phyloP scores from a whole-genome alignment of 441 rosid species.

The Eruca vesicaria region DNA sequence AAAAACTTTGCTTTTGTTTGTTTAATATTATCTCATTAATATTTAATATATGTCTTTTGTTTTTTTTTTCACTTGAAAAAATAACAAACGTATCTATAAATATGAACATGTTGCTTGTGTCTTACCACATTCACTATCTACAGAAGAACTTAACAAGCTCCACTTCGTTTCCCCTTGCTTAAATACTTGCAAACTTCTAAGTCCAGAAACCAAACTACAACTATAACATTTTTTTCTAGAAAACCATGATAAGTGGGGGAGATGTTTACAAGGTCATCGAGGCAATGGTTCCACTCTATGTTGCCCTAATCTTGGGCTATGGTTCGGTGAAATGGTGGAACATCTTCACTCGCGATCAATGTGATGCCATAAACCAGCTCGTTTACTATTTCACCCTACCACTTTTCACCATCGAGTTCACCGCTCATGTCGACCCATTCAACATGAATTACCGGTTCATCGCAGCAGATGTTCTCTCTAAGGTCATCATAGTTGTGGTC shows the following conservation, averaged over 20 bases:
- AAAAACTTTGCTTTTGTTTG: neutral
- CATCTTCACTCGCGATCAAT: slow-evolving; percentile 69
- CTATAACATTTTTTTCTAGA: neutral
- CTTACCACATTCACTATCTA: slow-evolving; percentile 24
- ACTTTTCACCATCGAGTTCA: slow-evolving; percentile 76
- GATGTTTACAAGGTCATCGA: slow-evolving; percentile 80
- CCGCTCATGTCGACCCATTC: slow-evolving; percentile 79
- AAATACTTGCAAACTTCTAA: no score
- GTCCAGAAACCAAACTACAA: neutral
- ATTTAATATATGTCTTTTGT: neutral
- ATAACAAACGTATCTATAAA: slow-evolving; percentile 17
- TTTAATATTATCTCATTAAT: neutral
- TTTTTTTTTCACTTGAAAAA: neutral
- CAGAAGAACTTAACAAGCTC: slow-evolving; percentile 6
- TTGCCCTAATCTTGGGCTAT: slow-evolving; percentile 71
- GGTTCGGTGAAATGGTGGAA: slow-evolving; percentile 95
- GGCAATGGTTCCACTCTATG: slow-evolving; percentile 83
- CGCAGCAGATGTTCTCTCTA: slow-evolving; percentile 72
- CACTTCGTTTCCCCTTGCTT: slow-evolving; percentile 1
- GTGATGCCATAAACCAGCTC: slow-evolving; percentile 69
- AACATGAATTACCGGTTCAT: slow-evolving; percentile 68
- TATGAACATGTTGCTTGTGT: slow-evolving; percentile 4
- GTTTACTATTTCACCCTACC: slow-evolving; percentile 87
- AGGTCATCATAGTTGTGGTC: slow-evolving; percentile 57
- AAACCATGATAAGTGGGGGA: slow-evolving; percentile 69